These are phyloP conservation scores for Tetracladium setigerum DNA, from an alignment of 495 filamentous ascomycete genomes.

Conservation along the genomic window DNA sequence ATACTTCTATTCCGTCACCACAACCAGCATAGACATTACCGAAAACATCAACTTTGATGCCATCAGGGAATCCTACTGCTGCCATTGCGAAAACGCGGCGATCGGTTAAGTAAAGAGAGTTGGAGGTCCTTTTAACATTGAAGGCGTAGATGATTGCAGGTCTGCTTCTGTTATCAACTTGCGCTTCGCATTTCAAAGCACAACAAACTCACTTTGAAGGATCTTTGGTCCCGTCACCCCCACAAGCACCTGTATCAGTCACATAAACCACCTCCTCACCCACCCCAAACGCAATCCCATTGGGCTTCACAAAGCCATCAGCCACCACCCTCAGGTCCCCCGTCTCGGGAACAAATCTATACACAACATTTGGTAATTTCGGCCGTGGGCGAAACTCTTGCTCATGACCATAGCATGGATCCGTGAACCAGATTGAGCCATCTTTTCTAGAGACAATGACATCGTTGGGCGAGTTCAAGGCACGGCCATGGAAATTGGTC, in stretches of 20 bases:
- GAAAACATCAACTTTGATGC: slow-evolving; percentile 49
- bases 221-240: slow-evolving; percentile 20
- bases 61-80: slow-evolving; percentile 47
- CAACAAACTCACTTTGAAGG: slow-evolving; percentile 7
- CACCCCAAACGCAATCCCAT: slow-evolving; percentile 51
- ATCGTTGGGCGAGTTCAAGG: slow-evolving; percentile 57
- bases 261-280: slow-evolving; percentile 44
- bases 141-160: slow-evolving; percentile 29
- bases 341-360: slow-evolving; percentile 39
- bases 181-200: neutral
- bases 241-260: slow-evolving; percentile 40
- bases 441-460: slow-evolving; percentile 39
- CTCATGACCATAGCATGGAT: slow-evolving; percentile 52
- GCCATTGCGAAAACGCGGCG: slow-evolving; percentile 50
- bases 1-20: slow-evolving; percentile 57
- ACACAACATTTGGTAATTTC: slow-evolving; percentile 47
- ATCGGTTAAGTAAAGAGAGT: slow-evolving; percentile 34
- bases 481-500: slow-evolving; percentile 46
- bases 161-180: slow-evolving; percentile 10
- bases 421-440: slow-evolving; percentile 55
- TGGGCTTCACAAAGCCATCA: slow-evolving; percentile 47
- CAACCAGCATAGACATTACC: slow-evolving; percentile 55
- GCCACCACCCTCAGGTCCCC: slow-evolving; percentile 44
- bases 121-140: slow-evolving; percentile 9
- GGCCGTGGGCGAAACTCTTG: slow-evolving; percentile 48